Evolutionary conservation across 2,329 filamentous ascomycete species (phyloP).

Genomic region (Diaporthe caulivora): DNA sequence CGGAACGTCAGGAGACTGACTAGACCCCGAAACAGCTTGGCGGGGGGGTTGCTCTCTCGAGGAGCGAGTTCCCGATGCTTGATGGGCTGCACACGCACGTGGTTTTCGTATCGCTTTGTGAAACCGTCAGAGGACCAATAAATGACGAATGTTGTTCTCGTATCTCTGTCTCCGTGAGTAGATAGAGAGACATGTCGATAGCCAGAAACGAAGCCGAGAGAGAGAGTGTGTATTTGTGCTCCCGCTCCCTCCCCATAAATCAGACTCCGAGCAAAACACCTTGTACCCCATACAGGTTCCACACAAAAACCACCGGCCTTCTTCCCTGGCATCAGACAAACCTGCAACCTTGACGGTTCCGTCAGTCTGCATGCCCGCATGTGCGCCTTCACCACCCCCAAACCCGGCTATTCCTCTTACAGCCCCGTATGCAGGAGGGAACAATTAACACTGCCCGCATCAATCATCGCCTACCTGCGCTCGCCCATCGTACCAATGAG

Average conservation of each 20-base stretch:
- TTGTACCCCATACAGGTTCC: not conserved
- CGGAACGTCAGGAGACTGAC: conserved; percentile 23
- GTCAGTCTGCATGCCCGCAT: conserved; percentile 24
- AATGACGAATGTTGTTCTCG: too few relatives aligned
- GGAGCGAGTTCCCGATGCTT: not conserved
- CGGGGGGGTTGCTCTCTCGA: not conserved
- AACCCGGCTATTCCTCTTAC: conserved; percentile 19
- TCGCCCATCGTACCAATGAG: conserved; percentile 29
- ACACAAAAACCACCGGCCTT: conserved; percentile 3
- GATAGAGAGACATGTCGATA: too few relatives aligned
- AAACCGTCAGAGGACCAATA: not conserved
- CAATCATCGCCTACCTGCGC: not conserved
- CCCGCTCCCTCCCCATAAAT: conserved; percentile 23
- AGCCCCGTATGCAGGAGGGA: conserved; percentile 17
- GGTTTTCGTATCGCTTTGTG: not conserved
- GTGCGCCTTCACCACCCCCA: not conserved
- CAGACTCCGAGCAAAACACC: not conserved
- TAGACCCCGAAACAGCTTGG: conserved; percentile 24
- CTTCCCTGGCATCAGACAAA: conserved; percentile 26
- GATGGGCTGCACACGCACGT: not conserved
- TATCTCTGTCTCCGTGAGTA: too few relatives aligned
- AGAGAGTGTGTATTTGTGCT: too few relatives aligned
- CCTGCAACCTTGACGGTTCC: conserved; percentile 29
- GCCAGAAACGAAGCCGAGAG: not conserved
- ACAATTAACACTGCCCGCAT: not conserved